phyloP scores from a whole-genome alignment of 2,329 filamentous ascomycete genomes.

The Zymoseptoria ardabiliae region DNA sequence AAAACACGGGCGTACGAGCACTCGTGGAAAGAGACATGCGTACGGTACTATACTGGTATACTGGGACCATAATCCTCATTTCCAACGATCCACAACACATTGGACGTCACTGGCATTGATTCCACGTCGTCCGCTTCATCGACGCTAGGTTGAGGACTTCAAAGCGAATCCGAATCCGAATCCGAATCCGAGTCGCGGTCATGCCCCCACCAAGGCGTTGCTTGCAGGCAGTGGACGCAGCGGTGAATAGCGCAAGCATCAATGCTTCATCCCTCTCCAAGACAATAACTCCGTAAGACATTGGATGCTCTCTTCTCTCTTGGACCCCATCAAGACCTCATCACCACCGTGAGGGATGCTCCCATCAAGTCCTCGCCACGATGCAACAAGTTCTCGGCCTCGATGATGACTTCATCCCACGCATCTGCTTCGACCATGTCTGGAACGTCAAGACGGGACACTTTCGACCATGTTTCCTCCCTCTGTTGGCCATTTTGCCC shows the following conservation, averaged over 20 bases:
- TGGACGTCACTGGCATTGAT: too few species aligned
- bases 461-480: conserved; percentile 36
- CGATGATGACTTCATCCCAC: neutral
- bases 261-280: neutral
- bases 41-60: too few species aligned
- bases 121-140: too few species aligned
- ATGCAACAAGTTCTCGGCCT: neutral
- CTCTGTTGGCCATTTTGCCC: conserved; percentile 33
- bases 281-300: neutral
- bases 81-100: too few species aligned
- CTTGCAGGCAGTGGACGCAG: neutral
- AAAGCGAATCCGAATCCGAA: too few species aligned
- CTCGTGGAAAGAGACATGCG: too few species aligned
- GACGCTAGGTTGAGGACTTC: too few species aligned
- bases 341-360: neutral
- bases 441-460: conserved; percentile 33
- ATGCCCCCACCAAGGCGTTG: too few species aligned
- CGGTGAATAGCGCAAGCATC: neutral
- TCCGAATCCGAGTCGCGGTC: too few species aligned
- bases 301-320: neutral
- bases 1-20: too few species aligned
- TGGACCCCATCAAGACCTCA: neutral
- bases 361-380: neutral
- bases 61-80: too few species aligned
- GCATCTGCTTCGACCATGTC: conserved; percentile 20